Conservation (phyloP, 2,329 filamentous ascomycete species). For the Diaporthe vexans region DNA sequence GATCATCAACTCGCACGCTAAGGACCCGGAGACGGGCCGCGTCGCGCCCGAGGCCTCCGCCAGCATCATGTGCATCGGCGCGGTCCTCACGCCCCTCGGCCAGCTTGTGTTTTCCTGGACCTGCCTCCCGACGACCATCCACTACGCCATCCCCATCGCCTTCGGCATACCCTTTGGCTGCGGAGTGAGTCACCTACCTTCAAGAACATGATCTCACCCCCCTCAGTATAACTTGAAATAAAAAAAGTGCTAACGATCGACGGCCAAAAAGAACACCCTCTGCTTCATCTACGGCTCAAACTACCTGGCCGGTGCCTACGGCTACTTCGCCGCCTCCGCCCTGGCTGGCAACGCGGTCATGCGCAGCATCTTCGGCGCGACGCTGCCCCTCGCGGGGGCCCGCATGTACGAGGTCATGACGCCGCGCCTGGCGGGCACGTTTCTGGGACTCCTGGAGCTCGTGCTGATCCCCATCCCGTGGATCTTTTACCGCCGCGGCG, state of each 20-base stretch:
- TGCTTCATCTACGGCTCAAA: constrained; percentile 85
- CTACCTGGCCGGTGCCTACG: constrained; percentile 82
- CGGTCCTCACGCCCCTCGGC: constrained; percentile 80
- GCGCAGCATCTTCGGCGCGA: constrained; percentile 76
- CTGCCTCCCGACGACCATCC: constrained; percentile 80
- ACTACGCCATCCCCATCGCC: constrained; percentile 82
- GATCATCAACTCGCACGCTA: constrained; percentile 82
- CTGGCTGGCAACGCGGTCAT: constrained; percentile 82
- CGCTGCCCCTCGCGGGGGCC: constrained; percentile 78
- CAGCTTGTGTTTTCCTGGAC: constrained; percentile 94
- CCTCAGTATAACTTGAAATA: too few species aligned
- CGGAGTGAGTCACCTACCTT: constrained; percentile 54
- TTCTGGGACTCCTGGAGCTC: constrained; percentile 78
- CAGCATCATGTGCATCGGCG: constrained; percentile 82
- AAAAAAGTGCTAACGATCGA: neutral
- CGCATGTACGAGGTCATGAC: constrained; percentile 77
- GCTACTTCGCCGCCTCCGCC: constrained; percentile 82
- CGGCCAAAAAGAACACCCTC: constrained; percentile 68
- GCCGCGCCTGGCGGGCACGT: constrained; percentile 80
- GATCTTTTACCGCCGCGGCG: constrained; percentile 75
- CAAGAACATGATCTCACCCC: too few species aligned
- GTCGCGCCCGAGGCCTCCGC: constrained; percentile 85
- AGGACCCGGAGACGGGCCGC: constrained; percentile 81
- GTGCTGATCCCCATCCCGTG: constrained; percentile 81
- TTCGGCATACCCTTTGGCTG: constrained; percentile 83